Percentiles rank a stretch among this genome's conserved stretches.
Conservation (phyloP, 345 rosid species). For the Crucihimalaya himalaica region DNA sequence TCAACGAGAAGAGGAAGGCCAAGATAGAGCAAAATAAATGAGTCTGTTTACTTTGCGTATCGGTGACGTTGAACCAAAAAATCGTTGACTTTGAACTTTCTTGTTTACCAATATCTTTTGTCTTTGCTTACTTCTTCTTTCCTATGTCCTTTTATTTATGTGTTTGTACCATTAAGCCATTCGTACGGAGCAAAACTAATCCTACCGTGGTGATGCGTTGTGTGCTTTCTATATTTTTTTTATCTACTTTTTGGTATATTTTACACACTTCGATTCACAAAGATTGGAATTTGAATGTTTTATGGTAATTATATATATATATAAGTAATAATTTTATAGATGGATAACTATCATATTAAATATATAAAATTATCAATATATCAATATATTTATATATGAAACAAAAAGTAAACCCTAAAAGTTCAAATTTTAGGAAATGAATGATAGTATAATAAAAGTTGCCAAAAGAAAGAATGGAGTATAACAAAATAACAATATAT, state of each 20-base stretch:
- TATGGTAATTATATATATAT: too few relatives aligned
- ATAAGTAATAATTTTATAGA: neutral
- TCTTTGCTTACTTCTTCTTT: slow-evolving; percentile 10
- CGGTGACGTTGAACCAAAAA: neutral
- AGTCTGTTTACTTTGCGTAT: slow-evolving; percentile 33
- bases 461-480: too few relatives aligned
- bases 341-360: neutral
- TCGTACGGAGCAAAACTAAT: slow-evolving; percentile 20
- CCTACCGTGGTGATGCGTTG: slow-evolving; percentile 19
- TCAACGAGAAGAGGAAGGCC: slow-evolving; percentile 41
- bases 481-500: too few relatives aligned
- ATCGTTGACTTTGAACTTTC: slow-evolving; percentile 33
- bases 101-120: slow-evolving; percentile 8
- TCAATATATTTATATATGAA: neutral
- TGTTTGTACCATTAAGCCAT: slow-evolving; percentile 19
- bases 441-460: neutral
- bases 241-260: slow-evolving; percentile 5
- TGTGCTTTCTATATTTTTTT: slow-evolving; percentile 1
- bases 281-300: neutral
- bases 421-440: neutral
- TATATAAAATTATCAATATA: neutral
- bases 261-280: neutral
- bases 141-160: neutral
- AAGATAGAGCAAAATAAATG: slow-evolving; percentile 39
- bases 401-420: neutral